Evolutionary conservation across 2,329 filamentous ascomycete species (phyloP), one percentile per base, ranked within the genome.

Genomic region (Cladosporium phlei): DNA sequence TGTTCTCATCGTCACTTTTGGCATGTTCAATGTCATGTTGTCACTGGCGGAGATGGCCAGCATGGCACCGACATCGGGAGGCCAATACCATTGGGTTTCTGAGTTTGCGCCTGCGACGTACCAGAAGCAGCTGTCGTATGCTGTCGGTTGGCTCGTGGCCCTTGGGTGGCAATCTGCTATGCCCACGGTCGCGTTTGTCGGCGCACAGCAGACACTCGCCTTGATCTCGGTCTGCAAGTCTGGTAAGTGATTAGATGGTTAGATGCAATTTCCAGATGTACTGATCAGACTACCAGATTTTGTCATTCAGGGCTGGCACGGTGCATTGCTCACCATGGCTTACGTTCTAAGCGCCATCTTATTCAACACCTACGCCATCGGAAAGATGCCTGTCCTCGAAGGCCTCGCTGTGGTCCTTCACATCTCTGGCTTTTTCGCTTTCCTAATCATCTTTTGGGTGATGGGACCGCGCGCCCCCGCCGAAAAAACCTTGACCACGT

Each of bases 21-120:
- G 24, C 24, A 46, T 46, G 33, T 25, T 42, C n/a, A 33, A 35
- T 22, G 39, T 45, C 2, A 25, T 17, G 47, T 58, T 64, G 0
- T 73, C 69, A 3, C 69, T 76, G 63, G 71, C 71, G 5, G 73
- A 76, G 52, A 72, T 76, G 66, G 71, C 70, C 1, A 73, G 70
- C 4, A 76, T 76, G 68, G 75, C 76, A 2, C 77, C 77, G 0
- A 80, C 75, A 0, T 70, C 71, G 5, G 77, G 77, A 17, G 78
- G 78, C 1, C 77, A 80, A 53, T 80, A 79, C 51, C 37, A 69
- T 47, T 70, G 66, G 65, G 63, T 69, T 20, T 64, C 63, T 10
- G 63, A 71, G 39, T 70, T 72, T 52, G 67, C 70, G 16, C 70
- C 70, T 10, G 57, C 50, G 21, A 54, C 50, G 5, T 60, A 50